phyloP scores from a whole-genome alignment of 75 land plant genomes.

The Gnetum montanum region DNA sequence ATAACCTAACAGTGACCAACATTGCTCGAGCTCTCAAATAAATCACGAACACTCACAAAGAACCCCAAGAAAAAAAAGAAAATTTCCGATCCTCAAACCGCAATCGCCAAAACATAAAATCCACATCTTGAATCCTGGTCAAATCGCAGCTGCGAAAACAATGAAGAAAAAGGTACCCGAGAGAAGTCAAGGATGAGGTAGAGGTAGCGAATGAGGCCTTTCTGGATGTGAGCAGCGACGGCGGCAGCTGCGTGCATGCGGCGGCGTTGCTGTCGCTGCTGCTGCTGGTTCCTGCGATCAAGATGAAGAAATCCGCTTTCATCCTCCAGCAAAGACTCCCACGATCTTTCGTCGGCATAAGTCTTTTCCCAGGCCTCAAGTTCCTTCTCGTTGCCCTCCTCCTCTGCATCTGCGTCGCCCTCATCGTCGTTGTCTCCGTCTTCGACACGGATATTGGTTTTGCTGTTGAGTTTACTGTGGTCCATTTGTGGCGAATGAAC shows the following conservation, averaged over 20 bases:
- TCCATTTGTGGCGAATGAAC: too few relatives aligned
- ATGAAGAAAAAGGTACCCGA: constrained; percentile 62
- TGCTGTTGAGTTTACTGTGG: too few relatives aligned
- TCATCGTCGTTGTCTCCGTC: constrained; percentile 28
- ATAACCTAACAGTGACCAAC: too few relatives aligned
- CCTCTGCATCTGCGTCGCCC: constrained; percentile 73
- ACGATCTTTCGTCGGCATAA: constrained; percentile 91
- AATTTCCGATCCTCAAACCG: too few relatives aligned
- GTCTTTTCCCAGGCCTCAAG: constrained; percentile 85
- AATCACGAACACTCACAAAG: too few relatives aligned
- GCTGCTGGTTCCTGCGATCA: constrained; percentile 55
- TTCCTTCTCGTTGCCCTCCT: constrained; percentile 28
- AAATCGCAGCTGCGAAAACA: too few relatives aligned
- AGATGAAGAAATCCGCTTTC: constrained; percentile 75
- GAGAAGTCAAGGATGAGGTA: constrained; percentile 79
- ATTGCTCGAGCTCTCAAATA: too few relatives aligned
- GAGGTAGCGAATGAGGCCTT: constrained; percentile 89
- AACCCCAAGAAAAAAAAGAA: too few relatives aligned
- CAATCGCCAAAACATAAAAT: too few relatives aligned
- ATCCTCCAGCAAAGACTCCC: constrained; percentile 88
- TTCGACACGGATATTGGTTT: too few relatives aligned
- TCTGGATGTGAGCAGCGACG: constrained; percentile 61
- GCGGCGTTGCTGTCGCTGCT: constrained; percentile 58
- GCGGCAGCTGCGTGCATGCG: constrained; percentile 33
- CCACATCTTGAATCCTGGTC: too few relatives aligned